phyloP scores from a whole-genome alignment of 225 moss, liverwort and hornwort species.

The Polytrichum commune region DNA sequence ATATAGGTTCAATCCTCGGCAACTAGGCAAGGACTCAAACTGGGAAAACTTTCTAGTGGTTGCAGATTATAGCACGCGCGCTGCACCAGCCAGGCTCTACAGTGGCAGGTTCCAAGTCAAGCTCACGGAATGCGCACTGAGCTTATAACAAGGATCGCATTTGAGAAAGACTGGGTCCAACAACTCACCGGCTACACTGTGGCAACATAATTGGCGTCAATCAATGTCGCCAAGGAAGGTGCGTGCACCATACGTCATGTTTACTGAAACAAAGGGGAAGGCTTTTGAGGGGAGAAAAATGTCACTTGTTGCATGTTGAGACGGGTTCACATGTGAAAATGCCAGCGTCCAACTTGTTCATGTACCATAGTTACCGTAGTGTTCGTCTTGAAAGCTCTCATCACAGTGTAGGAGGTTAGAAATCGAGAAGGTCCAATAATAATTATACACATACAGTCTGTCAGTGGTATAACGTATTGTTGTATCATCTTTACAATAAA shows the following conservation, averaged over 20 bases:
- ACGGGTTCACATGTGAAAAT: conserved; percentile 23
- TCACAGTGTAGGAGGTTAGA: conserved; percentile 8
- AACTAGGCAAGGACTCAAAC: conserved; percentile 16
- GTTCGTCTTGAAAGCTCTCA: conserved; percentile 27
- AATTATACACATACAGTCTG: conserved; percentile 14
- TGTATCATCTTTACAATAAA: conserved; percentile 44
- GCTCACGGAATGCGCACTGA: neutral
- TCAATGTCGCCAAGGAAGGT: conserved; percentile 10
- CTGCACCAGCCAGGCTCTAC: conserved; percentile 4
- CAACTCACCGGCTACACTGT: conserved; percentile 7
- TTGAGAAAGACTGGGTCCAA: conserved; percentile 1
- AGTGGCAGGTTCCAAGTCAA: neutral
- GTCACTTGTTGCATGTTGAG: conserved; percentile 13
- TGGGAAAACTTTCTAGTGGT: neutral
- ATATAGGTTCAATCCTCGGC: conserved; percentile 23
- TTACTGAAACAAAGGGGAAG: conserved; percentile 2
- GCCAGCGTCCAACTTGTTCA: conserved; percentile 12
- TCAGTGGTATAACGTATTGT: conserved; percentile 27
- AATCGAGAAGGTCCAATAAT: conserved; percentile 16
- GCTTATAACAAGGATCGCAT: conserved; percentile 6
- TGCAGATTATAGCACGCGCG: conserved; percentile 3
- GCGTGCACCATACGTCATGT: conserved; percentile 10
- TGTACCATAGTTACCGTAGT: conserved; percentile 23
- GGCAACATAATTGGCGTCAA: conserved; percentile 2
- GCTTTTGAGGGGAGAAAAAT: conserved; percentile 29